phyloP scores from a whole-genome alignment of 2,329 filamentous ascomycete genomes.

The Coniochaeta sp. region DNA sequence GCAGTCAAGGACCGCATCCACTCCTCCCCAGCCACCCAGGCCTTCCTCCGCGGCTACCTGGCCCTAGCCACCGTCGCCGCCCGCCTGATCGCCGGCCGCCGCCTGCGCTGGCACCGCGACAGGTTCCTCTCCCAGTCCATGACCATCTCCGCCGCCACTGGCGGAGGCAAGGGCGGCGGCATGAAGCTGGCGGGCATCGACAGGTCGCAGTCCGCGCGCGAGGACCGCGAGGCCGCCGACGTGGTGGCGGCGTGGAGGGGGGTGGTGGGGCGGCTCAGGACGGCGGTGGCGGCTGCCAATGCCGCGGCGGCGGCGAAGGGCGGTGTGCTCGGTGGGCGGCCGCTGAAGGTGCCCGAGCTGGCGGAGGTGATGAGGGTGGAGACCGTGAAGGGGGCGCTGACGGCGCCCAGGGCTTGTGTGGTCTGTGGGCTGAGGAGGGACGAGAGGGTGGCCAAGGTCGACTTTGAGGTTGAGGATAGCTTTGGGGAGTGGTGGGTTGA shows the following conservation, averaged over 20 bases:
- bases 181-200: slow-evolving; percentile 91
- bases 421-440: slow-evolving; percentile 85
- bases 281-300: slow-evolving; percentile 61
- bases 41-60: slow-evolving; percentile 59
- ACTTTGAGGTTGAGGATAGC: slow-evolving; percentile 73
- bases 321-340: slow-evolving; percentile 13
- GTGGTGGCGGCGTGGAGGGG: slow-evolving; percentile 68
- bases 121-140: slow-evolving; percentile 77
- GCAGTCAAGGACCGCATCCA: slow-evolving; percentile 56
- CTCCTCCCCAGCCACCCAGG: slow-evolving; percentile 50
- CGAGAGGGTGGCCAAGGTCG: slow-evolving; percentile 70
- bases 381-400: slow-evolving; percentile 64
- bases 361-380: slow-evolving; percentile 60
- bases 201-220: slow-evolving; percentile 71
- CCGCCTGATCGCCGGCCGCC: slow-evolving; percentile 78
- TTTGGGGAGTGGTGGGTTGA: slow-evolving; percentile 98
- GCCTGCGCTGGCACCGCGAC: slow-evolving; percentile 85
- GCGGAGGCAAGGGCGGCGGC: slow-evolving; percentile 50
- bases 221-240: slow-evolving; percentile 79
- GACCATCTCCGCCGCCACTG: slow-evolving; percentile 67
- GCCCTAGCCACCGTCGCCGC: slow-evolving; percentile 59
- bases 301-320: slow-evolving; percentile 26
- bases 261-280: slow-evolving; percentile 66
- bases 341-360: slow-evolving; percentile 60
- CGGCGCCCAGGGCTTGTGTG: slow-evolving; percentile 68